Evolutionary conservation across 305 asterid genomes (phyloP), one percentile per base, ranked within the genome.

Genomic region (Lippia alba): DNA sequence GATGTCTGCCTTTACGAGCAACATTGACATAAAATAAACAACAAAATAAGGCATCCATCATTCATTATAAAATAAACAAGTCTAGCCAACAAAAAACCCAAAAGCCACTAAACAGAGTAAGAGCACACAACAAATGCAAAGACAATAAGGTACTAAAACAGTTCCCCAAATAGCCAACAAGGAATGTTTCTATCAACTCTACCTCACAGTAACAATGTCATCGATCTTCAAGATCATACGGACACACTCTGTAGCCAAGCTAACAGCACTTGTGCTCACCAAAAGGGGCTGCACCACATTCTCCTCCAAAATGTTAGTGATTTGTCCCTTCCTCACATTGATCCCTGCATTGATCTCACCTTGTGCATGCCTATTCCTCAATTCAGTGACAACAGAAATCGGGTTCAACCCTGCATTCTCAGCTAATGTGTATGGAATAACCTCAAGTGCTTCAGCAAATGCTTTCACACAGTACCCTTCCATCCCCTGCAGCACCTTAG

Each of bases 211-310:
- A 76, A 94, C 99, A 65, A 94, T 89, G 80, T 94, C 99, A 60
- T 94, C 99, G 66, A 94, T 94, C 96, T 94, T 91, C 90, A 94
- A 77, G 70, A 94, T 94, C 99, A 91, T 94, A 72, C 97, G 92
- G 70, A 94, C 99, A 44, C 99, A 94, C 77, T 94, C 97, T 0
- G 96, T 81, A 12, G 99, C 97, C 96, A 94, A 81, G 65, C 84
- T 3, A 63, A 94, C 83, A 12, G 97, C 96, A 72, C 97, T 94
- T 51, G 99, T 94, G 88, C 99, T 91, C 83, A 94, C 99, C 73
- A 94, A 82, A 74, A 94, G 79, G 10, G 99, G 99, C 86, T 94
- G 99, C 78, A 94, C 94, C 32, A 94, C 99, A 71, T 94, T 94
- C 83, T 91, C 99, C 81, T 91, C 99, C 91, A 90, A 82, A 30